These are phyloP conservation scores for Trifolium pratense DNA, from an alignment of 306 rosid species.

Conservation along the genomic window DNA sequence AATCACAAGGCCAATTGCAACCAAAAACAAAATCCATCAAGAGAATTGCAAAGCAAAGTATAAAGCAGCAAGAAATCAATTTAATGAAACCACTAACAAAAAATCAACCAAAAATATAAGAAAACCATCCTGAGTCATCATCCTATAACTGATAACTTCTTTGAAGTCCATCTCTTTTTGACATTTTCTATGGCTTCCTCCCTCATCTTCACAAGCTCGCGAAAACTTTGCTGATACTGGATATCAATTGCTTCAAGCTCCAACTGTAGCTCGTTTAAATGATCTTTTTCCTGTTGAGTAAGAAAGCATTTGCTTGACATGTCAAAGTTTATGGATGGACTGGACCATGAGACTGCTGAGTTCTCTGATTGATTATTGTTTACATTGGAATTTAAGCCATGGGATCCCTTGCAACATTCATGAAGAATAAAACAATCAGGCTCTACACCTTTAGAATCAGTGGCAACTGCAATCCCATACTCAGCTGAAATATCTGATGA, in stretches of 20 bases:
- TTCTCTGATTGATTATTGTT: slow-evolving; percentile 40
- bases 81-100: slow-evolving; percentile 23
- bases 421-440: slow-evolving; percentile 45
- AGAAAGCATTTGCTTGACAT: slow-evolving; percentile 53
- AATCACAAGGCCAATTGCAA: slow-evolving; percentile 9
- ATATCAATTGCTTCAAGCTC: slow-evolving; percentile 74
- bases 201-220: slow-evolving; percentile 65
- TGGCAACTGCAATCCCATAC: slow-evolving; percentile 38
- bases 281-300: slow-evolving; percentile 46
- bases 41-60: not conserved
- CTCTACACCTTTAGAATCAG: slow-evolving; percentile 42
- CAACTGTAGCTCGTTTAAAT: slow-evolving; percentile 52
- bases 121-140: slow-evolving; percentile 39
- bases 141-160: slow-evolving; percentile 51
- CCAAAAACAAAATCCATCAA: not conserved
- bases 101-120: not conserved
- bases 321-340: slow-evolving; percentile 43
- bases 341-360: slow-evolving; percentile 49
- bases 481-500: slow-evolving; percentile 62
- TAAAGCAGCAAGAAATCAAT: slow-evolving; percentile 37
- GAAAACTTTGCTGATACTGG: slow-evolving; percentile 57
- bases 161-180: slow-evolving; percentile 67
- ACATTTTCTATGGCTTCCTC: slow-evolving; percentile 69
- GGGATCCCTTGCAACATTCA: slow-evolving; percentile 47
- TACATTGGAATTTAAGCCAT: slow-evolving; percentile 36